phyloP scores from a whole-genome alignment of 2,329 filamentous ascomycete genomes.

The Fusarium setosum region DNA sequence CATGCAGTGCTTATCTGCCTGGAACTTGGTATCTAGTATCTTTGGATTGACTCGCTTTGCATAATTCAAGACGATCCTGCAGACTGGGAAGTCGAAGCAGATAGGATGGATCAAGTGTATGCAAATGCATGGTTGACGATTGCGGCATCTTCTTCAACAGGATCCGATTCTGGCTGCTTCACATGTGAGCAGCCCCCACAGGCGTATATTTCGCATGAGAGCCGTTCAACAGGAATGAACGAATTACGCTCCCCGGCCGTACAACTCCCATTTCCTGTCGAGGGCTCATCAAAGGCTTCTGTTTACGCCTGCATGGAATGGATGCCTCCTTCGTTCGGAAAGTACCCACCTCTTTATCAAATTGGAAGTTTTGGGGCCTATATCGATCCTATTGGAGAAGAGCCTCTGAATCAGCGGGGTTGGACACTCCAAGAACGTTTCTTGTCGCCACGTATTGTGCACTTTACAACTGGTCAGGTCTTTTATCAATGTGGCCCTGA shows the following conservation, averaged over 20 bases:
- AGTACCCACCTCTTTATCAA: slow-evolving; percentile 5
- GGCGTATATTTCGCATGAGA: no score
- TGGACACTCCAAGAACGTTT: slow-evolving; percentile 42
- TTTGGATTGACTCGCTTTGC: slow-evolving; percentile 32
- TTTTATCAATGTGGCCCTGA: slow-evolving; percentile 36
- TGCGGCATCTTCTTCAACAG: slow-evolving; percentile 22
- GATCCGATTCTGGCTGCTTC: slow-evolving; percentile 17
- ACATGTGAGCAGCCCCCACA: not conserved
- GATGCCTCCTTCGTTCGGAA: no score
- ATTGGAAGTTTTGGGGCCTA: not conserved
- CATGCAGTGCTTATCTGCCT: slow-evolving; percentile 12
- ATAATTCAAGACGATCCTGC: slow-evolving; percentile 34
- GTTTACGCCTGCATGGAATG: not conserved
- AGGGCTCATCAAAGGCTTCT: not conserved
- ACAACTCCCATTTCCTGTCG: slow-evolving; percentile 2
- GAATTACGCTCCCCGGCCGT: no score
- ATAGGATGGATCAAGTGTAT: slow-evolving; percentile 36
- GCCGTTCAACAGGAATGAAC: no score
- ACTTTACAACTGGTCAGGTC: slow-evolving; percentile 33
- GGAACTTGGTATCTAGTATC: slow-evolving; percentile 22
- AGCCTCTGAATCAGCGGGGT: slow-evolving; percentile 25
- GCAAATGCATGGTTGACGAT: slow-evolving; percentile 27
- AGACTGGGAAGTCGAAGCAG: slow-evolving; percentile 33
- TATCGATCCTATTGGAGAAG: not conserved
- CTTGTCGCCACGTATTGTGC: slow-evolving; percentile 34